Evolutionary conservation across 345 rosid species (phyloP).

Genomic region (Eucalyptus decipiens): DNA sequence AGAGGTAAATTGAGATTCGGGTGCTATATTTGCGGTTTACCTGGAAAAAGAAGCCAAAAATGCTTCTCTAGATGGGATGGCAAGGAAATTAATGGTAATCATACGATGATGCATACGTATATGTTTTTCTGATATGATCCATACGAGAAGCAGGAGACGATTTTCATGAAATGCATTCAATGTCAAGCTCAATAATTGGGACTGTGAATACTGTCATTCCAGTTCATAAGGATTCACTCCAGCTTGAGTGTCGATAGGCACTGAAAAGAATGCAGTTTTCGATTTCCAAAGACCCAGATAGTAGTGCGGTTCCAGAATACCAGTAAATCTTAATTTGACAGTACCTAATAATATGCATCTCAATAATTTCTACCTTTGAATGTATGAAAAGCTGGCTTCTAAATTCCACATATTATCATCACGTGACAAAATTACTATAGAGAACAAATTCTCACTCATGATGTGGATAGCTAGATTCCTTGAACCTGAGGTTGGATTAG

Average conservation of each 20-base stretch:
- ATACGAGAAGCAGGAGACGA: neutral
- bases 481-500: neutral
- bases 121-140: neutral
- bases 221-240: neutral
- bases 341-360: neutral
- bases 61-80: neutral
- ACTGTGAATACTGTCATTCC: neutral
- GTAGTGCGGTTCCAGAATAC: neutral
- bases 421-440: neutral
- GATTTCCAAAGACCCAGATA: neutral
- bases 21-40: neutral
- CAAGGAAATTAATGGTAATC: neutral
- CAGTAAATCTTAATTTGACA: neutral
- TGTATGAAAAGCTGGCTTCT: neutral
- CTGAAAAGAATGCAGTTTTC: neutral
- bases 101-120: neutral
- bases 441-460: neutral
- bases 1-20: neutral
- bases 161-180: neutral
- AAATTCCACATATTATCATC: neutral
- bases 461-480: neutral
- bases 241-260: neutral
- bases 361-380: neutral
- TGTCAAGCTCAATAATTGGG: neutral
- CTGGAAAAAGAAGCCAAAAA: neutral